phyloP scores from a whole-genome alignment of 805 yeast genomes.

The Cyberlindnera mississippiensis region DNA sequence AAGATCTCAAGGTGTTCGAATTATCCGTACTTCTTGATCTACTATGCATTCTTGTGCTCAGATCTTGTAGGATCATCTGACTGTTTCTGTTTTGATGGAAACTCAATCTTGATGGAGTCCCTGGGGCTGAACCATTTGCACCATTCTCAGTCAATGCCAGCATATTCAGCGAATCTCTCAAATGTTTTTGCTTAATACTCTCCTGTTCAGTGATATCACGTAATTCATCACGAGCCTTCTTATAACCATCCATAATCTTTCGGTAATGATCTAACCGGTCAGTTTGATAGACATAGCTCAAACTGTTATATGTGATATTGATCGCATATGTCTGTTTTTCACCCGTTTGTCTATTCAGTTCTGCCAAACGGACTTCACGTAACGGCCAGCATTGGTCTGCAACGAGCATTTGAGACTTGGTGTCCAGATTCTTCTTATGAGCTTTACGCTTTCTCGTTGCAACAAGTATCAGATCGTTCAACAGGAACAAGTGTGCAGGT shows the following conservation, averaged over 20 bases:
- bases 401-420: slow-evolving; percentile 39
- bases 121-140: slow-evolving; percentile 13
- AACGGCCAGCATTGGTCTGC: slow-evolving; percentile 82
- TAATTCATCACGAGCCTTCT: slow-evolving; percentile 59
- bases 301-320: slow-evolving; percentile 43
- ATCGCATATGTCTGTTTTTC: slow-evolving; percentile 35
- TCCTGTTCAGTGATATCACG: slow-evolving; percentile 53
- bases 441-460: slow-evolving; percentile 55
- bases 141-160: slow-evolving; percentile 30
- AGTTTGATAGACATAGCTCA: slow-evolving; percentile 56
- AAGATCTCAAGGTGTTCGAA: slow-evolving; percentile 38
- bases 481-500: slow-evolving; percentile 68
- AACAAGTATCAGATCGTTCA: slow-evolving; percentile 72
- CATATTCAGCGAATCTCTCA: slow-evolving; percentile 42
- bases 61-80: slow-evolving; percentile 45
- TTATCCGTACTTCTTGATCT: slow-evolving; percentile 50
- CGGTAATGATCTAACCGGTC: slow-evolving; percentile 54
- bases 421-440: slow-evolving; percentile 24
- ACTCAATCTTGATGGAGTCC: slow-evolving; percentile 29
- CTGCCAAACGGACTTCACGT: slow-evolving; percentile 43
- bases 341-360: slow-evolving; percentile 16
- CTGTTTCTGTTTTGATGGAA: slow-evolving; percentile 29
- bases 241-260: slow-evolving; percentile 50
- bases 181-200: slow-evolving; percentile 37
- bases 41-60: slow-evolving; percentile 59